phyloP scores from a whole-genome alignment of 2,329 filamentous ascomycete genomes.

The Xylariales sp. region DNA sequence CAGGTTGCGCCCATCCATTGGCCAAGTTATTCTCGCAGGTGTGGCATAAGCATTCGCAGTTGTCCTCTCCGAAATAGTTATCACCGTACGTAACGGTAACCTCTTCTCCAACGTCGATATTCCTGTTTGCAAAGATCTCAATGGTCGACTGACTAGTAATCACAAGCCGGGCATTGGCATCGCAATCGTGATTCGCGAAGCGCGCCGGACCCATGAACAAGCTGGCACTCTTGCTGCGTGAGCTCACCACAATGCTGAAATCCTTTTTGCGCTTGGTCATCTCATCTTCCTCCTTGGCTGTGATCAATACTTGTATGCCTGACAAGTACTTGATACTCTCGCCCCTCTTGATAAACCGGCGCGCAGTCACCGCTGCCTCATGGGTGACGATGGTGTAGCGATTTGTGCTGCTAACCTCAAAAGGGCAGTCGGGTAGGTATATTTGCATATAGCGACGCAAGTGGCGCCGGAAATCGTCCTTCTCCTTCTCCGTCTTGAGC shows the following conservation, averaged over 20 bases:
- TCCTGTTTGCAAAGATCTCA: slow-evolving; percentile 77
- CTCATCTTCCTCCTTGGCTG: slow-evolving; percentile 81
- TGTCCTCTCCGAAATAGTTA: slow-evolving; percentile 91
- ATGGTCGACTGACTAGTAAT: slow-evolving; percentile 84
- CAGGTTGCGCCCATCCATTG: slow-evolving; percentile 76
- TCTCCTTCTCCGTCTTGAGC: slow-evolving; percentile 72
- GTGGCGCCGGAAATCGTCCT: slow-evolving; percentile 81
- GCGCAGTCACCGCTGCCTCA: slow-evolving; percentile 82
- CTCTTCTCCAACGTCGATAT: slow-evolving; percentile 85
- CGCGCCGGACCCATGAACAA: slow-evolving; percentile 92
- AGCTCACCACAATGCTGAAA: slow-evolving; percentile 95
- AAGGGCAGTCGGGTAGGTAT: slow-evolving; percentile 89
- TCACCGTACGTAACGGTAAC: slow-evolving; percentile 96
- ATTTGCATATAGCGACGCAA: slow-evolving; percentile 88
- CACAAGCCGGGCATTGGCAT: slow-evolving; percentile 82
- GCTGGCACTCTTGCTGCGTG: slow-evolving; percentile 83
- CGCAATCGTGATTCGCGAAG: slow-evolving; percentile 96
- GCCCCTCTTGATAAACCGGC: slow-evolving; percentile 72
- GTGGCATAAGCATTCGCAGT: slow-evolving; percentile 88
- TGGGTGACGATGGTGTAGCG: slow-evolving; percentile 89
- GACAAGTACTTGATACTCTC: slow-evolving; percentile 87
- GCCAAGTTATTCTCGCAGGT: slow-evolving; percentile 72
- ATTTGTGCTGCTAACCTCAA: slow-evolving; percentile 88
- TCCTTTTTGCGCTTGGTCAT: slow-evolving; percentile 81
- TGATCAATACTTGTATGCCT: slow-evolving; percentile 89